phyloP scores from a whole-genome alignment of 257 asterid species.

The Nicotiana undulata region DNA sequence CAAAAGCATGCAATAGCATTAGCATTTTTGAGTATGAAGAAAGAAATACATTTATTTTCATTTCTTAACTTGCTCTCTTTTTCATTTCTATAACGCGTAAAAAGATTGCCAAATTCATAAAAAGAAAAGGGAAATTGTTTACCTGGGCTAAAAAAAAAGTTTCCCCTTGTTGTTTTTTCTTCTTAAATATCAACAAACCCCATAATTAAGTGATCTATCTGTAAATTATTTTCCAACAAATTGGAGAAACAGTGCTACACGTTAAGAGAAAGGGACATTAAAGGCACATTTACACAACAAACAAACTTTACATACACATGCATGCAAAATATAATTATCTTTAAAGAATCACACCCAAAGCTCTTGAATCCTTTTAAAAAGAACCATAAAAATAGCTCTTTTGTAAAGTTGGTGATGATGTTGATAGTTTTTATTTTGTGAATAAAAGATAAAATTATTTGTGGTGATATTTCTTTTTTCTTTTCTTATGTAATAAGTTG shows the following conservation, averaged over 20 bases:
- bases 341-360: background rate
- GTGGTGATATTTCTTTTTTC: background rate
- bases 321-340: background rate
- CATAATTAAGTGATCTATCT: background rate
- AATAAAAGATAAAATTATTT: background rate
- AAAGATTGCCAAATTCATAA: background rate
- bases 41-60: background rate
- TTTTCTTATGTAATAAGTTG: background rate
- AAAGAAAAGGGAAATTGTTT: background rate
- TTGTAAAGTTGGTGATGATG: background rate
- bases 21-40: background rate
- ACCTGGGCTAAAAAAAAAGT: background rate
- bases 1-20: background rate
- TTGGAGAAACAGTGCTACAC: background rate
- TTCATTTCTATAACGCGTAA: background rate
- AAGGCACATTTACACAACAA: background rate
- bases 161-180: background rate
- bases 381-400: background rate
- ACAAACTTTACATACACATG: background rate
- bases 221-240: background rate
- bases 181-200: background rate
- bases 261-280: background rate
- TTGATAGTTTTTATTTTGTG: background rate
- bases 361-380: background rate
- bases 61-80: background rate